Evolutionary conservation across 1,139 yeast species (phyloP).

Genomic region (Candida dubliniensis): DNA sequence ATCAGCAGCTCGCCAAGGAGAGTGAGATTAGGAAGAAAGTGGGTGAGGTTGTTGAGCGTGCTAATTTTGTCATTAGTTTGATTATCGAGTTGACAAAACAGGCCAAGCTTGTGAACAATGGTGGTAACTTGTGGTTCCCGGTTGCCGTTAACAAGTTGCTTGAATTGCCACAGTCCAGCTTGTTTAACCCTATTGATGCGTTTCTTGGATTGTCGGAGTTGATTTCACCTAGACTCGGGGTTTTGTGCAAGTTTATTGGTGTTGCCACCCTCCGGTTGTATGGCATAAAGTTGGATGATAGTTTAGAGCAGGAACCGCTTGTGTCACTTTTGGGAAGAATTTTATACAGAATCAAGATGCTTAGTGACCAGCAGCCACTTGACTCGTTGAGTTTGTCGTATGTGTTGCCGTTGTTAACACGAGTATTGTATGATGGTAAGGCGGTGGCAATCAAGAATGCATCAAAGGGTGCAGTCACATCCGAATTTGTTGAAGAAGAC

Average conservation of each 20-base stretch:
- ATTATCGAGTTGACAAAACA: slow-evolving; percentile 52
- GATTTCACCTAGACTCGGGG: slow-evolving; percentile 50
- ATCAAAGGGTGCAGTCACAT: slow-evolving; percentile 47
- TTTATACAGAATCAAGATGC: slow-evolving; percentile 71
- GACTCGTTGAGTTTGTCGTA: slow-evolving; percentile 71
- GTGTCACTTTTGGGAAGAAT: slow-evolving; percentile 60
- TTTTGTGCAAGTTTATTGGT: slow-evolving; percentile 57
- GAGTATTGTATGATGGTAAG: slow-evolving; percentile 62
- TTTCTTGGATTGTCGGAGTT: slow-evolving; percentile 47
- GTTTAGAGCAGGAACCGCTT: slow-evolving; percentile 51
- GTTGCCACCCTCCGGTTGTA: slow-evolving; percentile 63
- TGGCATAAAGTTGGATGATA: slow-evolving; percentile 40
- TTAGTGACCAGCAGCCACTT: slow-evolving; percentile 71
- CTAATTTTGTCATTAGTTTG: slow-evolving; percentile 53
- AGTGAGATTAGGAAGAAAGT: slow-evolving; percentile 51
- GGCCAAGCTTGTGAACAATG: slow-evolving; percentile 61
- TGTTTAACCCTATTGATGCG: slow-evolving; percentile 29
- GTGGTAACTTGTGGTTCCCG: slow-evolving; percentile 73
- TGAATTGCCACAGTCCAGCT: slow-evolving; percentile 29
- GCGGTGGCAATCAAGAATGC: slow-evolving; percentile 51
- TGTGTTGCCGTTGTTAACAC: slow-evolving; percentile 68
- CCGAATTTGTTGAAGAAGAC: slow-evolving; percentile 75
- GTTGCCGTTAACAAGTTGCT: slow-evolving; percentile 52
- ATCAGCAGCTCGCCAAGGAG: slow-evolving; percentile 65
- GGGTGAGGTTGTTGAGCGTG: slow-evolving; percentile 31